Evolutionary conservation across 306 rosid genomes (phyloP).

Genomic region (Pterocarpus santalinus): DNA sequence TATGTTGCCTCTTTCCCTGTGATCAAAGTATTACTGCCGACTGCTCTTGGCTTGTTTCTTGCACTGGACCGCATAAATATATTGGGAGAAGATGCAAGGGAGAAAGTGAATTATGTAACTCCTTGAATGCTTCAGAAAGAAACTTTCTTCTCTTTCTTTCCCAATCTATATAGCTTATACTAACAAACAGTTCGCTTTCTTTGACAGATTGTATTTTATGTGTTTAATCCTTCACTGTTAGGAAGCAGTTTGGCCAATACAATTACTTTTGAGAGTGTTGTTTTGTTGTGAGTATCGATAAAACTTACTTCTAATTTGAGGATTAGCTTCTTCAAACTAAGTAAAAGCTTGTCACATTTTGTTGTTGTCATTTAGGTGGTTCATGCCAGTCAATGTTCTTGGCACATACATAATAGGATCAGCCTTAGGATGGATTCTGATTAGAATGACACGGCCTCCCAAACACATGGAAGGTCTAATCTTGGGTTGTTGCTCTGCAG

Average conservation of each 20-base stretch:
- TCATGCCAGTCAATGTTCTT: slow-evolving; percentile 64
- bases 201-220: slow-evolving; percentile 65
- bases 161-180: background rate
- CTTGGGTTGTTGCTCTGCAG: slow-evolving; percentile 66
- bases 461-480: slow-evolving; percentile 58
- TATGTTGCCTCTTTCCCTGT: slow-evolving; percentile 59
- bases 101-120: slow-evolving; percentile 57
- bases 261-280: slow-evolving; percentile 51
- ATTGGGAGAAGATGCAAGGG: slow-evolving; percentile 59
- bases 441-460: slow-evolving; percentile 62
- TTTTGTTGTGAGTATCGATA: slow-evolving; percentile 52
- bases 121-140: background rate
- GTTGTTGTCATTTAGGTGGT: slow-evolving; percentile 55
- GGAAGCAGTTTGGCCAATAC: slow-evolving; percentile 61
- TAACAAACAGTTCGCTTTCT: slow-evolving; percentile 16
- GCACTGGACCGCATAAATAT: slow-evolving; percentile 53
- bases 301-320: background rate
- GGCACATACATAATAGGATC: slow-evolving; percentile 61
- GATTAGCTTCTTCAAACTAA: slow-evolving; percentile 11
- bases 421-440: slow-evolving; percentile 61
- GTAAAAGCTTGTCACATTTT: slow-evolving; percentile 14
- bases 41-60: slow-evolving; percentile 59
- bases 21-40: slow-evolving; percentile 55
- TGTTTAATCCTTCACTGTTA: slow-evolving; percentile 65
- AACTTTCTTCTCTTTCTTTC: background rate